Evolutionary conservation across 2,329 filamentous ascomycete genomes (phyloP).

Genomic region (Calonectria fujianensis): DNA sequence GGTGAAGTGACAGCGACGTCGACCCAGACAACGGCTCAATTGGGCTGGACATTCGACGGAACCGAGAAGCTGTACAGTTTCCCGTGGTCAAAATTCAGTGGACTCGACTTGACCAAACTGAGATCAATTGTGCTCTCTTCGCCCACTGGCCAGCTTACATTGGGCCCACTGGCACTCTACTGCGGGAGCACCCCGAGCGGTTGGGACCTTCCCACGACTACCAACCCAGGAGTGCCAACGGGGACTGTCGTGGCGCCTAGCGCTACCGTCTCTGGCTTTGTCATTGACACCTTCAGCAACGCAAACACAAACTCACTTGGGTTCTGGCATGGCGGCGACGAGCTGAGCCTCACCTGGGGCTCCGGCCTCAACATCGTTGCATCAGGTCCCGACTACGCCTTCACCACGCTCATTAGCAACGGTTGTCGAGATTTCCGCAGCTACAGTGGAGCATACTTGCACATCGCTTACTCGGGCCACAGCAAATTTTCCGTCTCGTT

Average conservation of each 20-base stretch:
- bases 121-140: constrained; percentile 70
- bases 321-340: constrained; percentile 80
- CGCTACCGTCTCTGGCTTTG: constrained; percentile 68
- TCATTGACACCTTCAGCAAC: constrained; percentile 78
- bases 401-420: constrained; percentile 73
- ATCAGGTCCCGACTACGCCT: constrained; percentile 70
- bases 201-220: constrained; percentile 67
- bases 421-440: constrained; percentile 70
- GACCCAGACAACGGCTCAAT: constrained; percentile 65
- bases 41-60: constrained; percentile 77
- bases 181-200: constrained; percentile 71
- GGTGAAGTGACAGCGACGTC: constrained; percentile 59
- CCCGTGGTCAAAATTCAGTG: constrained; percentile 71
- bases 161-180: constrained; percentile 76
- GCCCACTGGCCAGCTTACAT: constrained; percentile 67
- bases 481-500: constrained; percentile 78
- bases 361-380: constrained; percentile 67
- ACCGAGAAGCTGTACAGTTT: constrained; percentile 76
- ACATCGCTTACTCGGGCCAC: constrained; percentile 78
- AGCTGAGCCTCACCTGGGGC: constrained; percentile 73
- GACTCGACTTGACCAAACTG: constrained; percentile 71
- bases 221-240: constrained; percentile 63
- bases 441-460: constrained; percentile 76
- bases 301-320: constrained; percentile 74
- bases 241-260: constrained; percentile 70